These are phyloP conservation scores for Aspergillus latus DNA, from an alignment of 2,329 filamentous ascomycete species.

Conservation along the genomic window DNA sequence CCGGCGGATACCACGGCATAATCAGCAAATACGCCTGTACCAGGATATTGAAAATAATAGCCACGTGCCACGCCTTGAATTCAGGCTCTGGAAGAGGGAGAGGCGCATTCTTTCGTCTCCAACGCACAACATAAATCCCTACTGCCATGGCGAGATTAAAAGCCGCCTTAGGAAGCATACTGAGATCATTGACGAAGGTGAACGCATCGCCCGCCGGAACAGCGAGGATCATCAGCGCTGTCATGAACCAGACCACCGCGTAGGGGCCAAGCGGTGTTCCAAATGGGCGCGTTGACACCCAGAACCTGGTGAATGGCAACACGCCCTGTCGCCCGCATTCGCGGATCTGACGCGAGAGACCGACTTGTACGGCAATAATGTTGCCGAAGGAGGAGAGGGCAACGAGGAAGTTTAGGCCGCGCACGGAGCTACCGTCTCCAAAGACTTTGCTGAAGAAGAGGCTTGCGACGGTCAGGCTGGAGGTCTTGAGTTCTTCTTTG, in stretches of 20 bases:
- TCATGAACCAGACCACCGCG: slow-evolving; percentile 57
- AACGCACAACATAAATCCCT: slow-evolving; percentile 60
- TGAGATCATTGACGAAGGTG: slow-evolving; percentile 61
- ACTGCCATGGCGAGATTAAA: slow-evolving; percentile 59
- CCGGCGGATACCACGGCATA: slow-evolving; percentile 71
- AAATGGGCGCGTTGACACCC: slow-evolving; percentile 63
- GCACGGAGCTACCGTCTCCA: slow-evolving; percentile 48
- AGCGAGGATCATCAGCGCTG: slow-evolving; percentile 59
- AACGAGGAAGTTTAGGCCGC: slow-evolving; percentile 59
- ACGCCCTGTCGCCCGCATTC: slow-evolving; percentile 64
- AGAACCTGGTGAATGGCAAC: slow-evolving; percentile 59
- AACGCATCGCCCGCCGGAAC: slow-evolving; percentile 65
- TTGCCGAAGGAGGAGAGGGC: slow-evolving; percentile 60
- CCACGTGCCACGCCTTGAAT: slow-evolving; percentile 61
- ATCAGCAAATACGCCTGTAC: slow-evolving; percentile 62
- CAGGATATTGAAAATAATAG: slow-evolving; percentile 60
- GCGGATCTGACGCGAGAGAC: slow-evolving; percentile 56
- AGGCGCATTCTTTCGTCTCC: slow-evolving; percentile 50
- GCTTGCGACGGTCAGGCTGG: slow-evolving; percentile 55
- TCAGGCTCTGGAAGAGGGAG: slow-evolving; percentile 47
- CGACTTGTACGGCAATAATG: slow-evolving; percentile 56
- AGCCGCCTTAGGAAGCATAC: slow-evolving; percentile 58
- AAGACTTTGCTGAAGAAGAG: slow-evolving; percentile 62
- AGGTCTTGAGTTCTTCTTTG: slow-evolving; percentile 52
- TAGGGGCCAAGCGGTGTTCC: slow-evolving; percentile 63